Conservation (phyloP, 805 yeast species). For the Clavispora vitiphila region DNA sequence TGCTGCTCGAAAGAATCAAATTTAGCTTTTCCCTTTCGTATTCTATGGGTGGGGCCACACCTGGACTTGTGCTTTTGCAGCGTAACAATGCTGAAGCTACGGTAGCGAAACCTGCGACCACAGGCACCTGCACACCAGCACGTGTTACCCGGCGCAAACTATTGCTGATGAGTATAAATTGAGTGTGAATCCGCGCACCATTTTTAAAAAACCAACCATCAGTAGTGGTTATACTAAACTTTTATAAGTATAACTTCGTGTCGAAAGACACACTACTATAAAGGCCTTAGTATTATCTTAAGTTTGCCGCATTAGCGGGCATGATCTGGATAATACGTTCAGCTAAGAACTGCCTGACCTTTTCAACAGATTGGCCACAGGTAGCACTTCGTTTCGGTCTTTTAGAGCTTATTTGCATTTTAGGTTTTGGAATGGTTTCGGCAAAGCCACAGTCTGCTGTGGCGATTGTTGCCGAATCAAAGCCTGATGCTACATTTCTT, state of each 20-base stretch:
- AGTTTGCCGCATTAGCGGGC: slow-evolving; percentile 42
- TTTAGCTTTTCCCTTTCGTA: no score
- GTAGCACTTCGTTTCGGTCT: slow-evolving; percentile 71
- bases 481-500: slow-evolving; percentile 48
- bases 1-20: no score
- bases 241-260: slow-evolving; percentile 50
- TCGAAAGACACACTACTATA: slow-evolving; percentile 31
- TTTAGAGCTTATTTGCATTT: slow-evolving; percentile 48
- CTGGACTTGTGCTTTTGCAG: background rate
- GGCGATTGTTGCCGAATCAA: slow-evolving; percentile 37
- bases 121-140: slow-evolving; percentile 1
- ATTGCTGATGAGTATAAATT: slow-evolving; percentile 9
- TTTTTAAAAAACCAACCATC: slow-evolving; percentile 41
- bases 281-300: slow-evolving; percentile 35
- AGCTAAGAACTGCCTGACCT: slow-evolving; percentile 72
- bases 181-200: slow-evolving; percentile 11
- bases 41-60: no score
- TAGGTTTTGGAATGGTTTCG: slow-evolving; percentile 29
- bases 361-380: slow-evolving; percentile 71
- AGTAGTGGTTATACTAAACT: slow-evolving; percentile 80
- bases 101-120: slow-evolving; percentile 3
- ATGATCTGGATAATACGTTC: slow-evolving; percentile 40
- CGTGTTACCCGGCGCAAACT: slow-evolving; percentile 16
- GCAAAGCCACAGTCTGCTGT: slow-evolving; percentile 18
- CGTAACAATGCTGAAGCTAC: background rate